Conservation (phyloP, 345 rosid genomes). For the Camelina laxa region DNA sequence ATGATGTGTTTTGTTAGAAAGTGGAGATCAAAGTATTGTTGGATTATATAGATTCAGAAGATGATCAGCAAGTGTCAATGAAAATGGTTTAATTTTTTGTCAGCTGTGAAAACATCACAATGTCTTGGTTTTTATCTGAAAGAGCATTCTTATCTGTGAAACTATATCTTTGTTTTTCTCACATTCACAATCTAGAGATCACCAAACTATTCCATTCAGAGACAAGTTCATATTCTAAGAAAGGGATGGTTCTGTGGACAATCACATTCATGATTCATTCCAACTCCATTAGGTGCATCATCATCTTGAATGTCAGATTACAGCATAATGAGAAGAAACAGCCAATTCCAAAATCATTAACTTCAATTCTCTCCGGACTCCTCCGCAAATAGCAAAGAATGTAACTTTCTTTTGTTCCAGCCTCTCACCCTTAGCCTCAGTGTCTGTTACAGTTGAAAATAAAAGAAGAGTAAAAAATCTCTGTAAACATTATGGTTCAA, state of each 20-base stretch:
- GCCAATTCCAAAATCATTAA: slow-evolving; percentile 30
- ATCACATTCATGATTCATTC: slow-evolving; percentile 48
- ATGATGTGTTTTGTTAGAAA: slow-evolving; percentile 2
- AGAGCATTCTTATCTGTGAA: slow-evolving; percentile 5
- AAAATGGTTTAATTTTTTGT: not conserved
- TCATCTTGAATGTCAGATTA: slow-evolving; percentile 20
- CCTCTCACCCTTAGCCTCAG: slow-evolving; percentile 49
- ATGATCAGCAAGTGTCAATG: slow-evolving; percentile 18
- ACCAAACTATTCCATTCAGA: slow-evolving; percentile 47
- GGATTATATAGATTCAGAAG: slow-evolving; percentile 27
- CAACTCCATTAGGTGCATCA: not conserved
- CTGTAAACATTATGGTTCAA: slow-evolving; percentile 47
- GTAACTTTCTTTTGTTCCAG: slow-evolving; percentile 25
- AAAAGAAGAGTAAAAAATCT: slow-evolving; percentile 58
- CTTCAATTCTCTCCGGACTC: slow-evolving; percentile 9
- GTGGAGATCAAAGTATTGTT: slow-evolving; percentile 25
- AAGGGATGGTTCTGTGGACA: slow-evolving; percentile 67
- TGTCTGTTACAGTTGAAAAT: slow-evolving; percentile 53
- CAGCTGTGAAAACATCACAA: not conserved
- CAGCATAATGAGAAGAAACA: slow-evolving; percentile 9
- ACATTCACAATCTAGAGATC: not conserved
- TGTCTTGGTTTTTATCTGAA: not conserved
- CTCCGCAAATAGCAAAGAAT: slow-evolving; percentile 40
- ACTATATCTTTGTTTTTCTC: not conserved
- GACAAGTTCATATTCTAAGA: slow-evolving; percentile 56